phyloP scores from a whole-genome alignment of 1,284 basidiomycete species.

The Rhodotorula glutinis region DNA sequence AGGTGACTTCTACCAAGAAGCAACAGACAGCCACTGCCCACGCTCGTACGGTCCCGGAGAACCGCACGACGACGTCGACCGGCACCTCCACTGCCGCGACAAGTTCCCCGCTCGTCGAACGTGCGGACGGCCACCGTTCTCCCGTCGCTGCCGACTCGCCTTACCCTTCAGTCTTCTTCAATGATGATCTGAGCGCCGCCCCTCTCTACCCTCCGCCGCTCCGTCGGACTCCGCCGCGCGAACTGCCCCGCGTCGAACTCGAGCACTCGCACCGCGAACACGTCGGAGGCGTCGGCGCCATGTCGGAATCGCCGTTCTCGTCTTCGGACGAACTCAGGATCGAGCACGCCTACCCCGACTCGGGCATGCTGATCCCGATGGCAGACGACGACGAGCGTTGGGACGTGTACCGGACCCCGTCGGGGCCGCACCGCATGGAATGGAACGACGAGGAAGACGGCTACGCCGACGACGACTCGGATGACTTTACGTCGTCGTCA shows the following conservation, averaged over 20 bases:
- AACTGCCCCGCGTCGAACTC: constrained; percentile 7
- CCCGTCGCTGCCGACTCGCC: neutral
- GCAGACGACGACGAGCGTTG: neutral
- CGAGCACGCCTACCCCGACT: neutral
- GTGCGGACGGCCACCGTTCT: neutral
- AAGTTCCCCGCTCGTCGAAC: neutral
- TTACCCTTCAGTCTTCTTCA: neutral
- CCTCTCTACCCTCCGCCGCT: neutral
- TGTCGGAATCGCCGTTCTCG: neutral
- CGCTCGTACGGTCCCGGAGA: too few relatives aligned
- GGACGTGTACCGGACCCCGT: neutral
- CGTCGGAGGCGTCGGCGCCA: neutral
- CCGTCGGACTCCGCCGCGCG: neutral
- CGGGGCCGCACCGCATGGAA: neutral
- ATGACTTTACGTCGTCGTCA: neutral
- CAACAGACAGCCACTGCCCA: too few relatives aligned
- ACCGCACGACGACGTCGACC: too few relatives aligned
- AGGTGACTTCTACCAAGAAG: too few relatives aligned
- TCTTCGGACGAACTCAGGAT: neutral
- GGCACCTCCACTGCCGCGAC: too few relatives aligned
- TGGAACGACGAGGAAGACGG: constrained; percentile 5
- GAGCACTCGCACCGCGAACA: neutral
- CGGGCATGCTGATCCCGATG: neutral
- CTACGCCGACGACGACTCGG: neutral
- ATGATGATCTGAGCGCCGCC: neutral